phyloP scores from a whole-genome alignment of 2,329 filamentous ascomycete genomes.

The Pyricularia sp. region DNA sequence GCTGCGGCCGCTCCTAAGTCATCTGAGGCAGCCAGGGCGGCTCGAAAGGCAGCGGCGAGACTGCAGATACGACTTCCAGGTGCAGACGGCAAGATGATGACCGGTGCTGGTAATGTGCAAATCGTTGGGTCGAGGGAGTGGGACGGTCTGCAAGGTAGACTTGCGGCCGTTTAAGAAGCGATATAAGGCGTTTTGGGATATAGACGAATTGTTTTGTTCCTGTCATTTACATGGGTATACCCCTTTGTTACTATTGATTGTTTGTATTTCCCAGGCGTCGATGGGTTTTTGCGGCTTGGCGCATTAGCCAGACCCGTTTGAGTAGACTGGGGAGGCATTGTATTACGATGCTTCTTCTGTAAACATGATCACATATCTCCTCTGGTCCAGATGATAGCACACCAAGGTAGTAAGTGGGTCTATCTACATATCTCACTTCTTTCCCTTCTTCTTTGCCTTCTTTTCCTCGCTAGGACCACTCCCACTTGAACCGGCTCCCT shows the following conservation, averaged over 20 bases:
- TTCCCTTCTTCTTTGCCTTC: constrained; percentile 18
- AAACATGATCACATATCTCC: not conserved
- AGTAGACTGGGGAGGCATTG: not conserved
- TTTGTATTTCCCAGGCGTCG: not conserved
- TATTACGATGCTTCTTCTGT: not conserved
- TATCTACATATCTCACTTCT: not conserved
- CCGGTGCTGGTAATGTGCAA: constrained; percentile 29
- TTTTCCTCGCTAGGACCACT: constrained; percentile 17
- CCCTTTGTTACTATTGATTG: constrained; percentile 2
- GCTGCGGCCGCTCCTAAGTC: constrained; percentile 11
- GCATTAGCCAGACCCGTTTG: not conserved
- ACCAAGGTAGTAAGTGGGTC: not conserved
- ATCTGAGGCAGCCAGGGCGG: constrained; percentile 20
- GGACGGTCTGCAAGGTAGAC: constrained; percentile 41
- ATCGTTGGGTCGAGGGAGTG: constrained; percentile 46
- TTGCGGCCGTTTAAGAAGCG: constrained; percentile 13
- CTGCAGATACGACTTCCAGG: constrained; percentile 41
- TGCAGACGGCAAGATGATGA: constrained; percentile 30
- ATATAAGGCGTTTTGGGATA: constrained; percentile 1
- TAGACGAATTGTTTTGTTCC: not conserved
- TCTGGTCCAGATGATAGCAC: not conserved
- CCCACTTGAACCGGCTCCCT: constrained; percentile 18
- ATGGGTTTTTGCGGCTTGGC: not conserved
- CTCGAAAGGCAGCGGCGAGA: constrained; percentile 26
- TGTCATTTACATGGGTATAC: constrained; percentile 6